Base-by-base conservation (phyloP, 768 basidiomycete species). In the Gyrodon lividus region DNA sequence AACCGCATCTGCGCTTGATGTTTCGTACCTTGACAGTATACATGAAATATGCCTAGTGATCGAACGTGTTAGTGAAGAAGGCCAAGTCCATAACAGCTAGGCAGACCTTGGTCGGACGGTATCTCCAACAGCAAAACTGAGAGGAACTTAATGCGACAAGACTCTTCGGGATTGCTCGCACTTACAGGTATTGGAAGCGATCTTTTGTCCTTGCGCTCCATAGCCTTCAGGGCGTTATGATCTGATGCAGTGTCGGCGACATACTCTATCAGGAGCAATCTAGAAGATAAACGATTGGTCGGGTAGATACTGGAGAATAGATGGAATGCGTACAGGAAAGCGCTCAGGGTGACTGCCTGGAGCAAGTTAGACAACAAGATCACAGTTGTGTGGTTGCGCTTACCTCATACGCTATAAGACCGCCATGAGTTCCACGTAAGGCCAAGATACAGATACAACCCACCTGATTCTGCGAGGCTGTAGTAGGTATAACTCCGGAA, bases 101-200 rank as follows among this genome's bases (percentile, higher is more conserved):
- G 50, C 55, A 23, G 52, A 82, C 86, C 74, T 91, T 92, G 14
- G 89, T 89, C 0, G 90, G 89, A 14, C 89, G 74, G 64, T 87
- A 92, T 61, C 87, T 75, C 82, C 83, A 89, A 62, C 77, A 92
- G 65, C 89, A 90, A 58, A 93, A 82, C 87, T 91, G 63, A 9
- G 19, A 34, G 34, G 26, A 50, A 14, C 20, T 19, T 51, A 33
- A 26, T 24, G 38, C 19, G 14, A 40, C 26, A 14, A n/a, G 13
- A 30, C 16, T 52, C 20, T 17, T 24, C 16, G 42, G 5, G 28
- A 55, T 33, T 43, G 40, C 23, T 43, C 52, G 10, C 46, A 72
- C 80, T 60, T 56, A 82, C 78, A 4, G 89, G 90, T 12, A 91
- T 60, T 8, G 91, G 87, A 10, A 96, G 70, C 17, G 77, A 68